Evolutionary conservation across 2,329 filamentous ascomycete species (phyloP).

Genomic region (Dothiorella sarmentorum): DNA sequence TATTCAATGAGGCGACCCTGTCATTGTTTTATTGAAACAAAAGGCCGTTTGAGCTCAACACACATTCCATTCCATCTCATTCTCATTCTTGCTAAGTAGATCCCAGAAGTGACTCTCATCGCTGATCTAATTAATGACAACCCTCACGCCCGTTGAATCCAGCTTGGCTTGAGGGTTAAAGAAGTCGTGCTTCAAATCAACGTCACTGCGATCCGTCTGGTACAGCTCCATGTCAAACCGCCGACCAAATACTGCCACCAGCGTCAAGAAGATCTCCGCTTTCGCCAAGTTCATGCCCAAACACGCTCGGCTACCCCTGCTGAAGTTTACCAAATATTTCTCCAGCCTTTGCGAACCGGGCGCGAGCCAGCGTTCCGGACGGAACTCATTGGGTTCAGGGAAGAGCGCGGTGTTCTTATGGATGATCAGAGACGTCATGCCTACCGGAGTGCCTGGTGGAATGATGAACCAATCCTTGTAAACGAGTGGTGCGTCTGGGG

Average conservation of each 20-base stretch:
- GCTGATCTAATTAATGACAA: neutral
- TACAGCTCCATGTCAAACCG: slow-evolving; percentile 12
- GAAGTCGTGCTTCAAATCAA: slow-evolving; percentile 20
- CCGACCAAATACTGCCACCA: slow-evolving; percentile 11
- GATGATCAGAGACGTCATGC: slow-evolving; percentile 20
- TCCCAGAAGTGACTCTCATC: too few species aligned
- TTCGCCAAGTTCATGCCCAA: slow-evolving; percentile 20
- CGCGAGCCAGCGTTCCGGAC: slow-evolving; percentile 24
- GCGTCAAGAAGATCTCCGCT: slow-evolving; percentile 5
- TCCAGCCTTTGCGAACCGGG: slow-evolving; percentile 21
- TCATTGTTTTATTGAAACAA: too few species aligned
- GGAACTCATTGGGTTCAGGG: slow-evolving; percentile 20
- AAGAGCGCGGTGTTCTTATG: slow-evolving; percentile 23
- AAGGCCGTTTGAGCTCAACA: too few species aligned
- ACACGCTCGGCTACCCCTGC: slow-evolving; percentile 22
- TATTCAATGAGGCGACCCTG: too few species aligned
- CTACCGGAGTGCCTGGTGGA: slow-evolving; percentile 20
- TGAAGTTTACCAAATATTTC: slow-evolving; percentile 22
- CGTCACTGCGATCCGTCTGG: slow-evolving; percentile 20
- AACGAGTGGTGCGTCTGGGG: slow-evolving; percentile 19
- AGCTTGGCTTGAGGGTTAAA: slow-evolving; percentile 18
- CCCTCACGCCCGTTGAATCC: slow-evolving; percentile 20
- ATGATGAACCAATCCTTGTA: slow-evolving; percentile 16
- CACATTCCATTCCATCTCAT: too few species aligned
- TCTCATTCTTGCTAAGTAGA: neutral